These are phyloP conservation scores for Pouteria campechiana DNA, from an alignment of 179 eudicot species.

Conservation along the genomic window DNA sequence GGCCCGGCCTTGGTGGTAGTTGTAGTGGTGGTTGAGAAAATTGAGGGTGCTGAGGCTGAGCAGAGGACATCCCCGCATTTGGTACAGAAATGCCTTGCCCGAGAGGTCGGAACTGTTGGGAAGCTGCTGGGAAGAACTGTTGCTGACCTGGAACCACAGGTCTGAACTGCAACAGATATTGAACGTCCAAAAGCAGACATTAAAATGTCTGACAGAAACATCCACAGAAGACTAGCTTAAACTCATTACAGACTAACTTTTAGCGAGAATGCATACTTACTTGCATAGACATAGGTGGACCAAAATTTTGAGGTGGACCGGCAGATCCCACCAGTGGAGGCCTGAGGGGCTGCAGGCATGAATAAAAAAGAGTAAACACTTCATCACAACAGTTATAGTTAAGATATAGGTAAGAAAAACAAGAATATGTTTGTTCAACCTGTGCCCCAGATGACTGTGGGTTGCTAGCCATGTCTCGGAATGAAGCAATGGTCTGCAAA, in stretches of 20 bases:
- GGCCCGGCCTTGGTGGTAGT: constrained; percentile 54
- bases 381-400: background rate
- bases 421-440: constrained; percentile 5
- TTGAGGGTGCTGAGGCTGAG: constrained; percentile 49
- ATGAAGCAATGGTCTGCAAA: no score
- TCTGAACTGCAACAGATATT: constrained; percentile 47
- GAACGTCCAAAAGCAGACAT: background rate
- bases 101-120: constrained; percentile 52
- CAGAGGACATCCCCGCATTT: constrained; percentile 33
- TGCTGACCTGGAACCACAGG: constrained; percentile 54
- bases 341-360: constrained; percentile 23
- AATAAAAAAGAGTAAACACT: background rate
- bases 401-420: background rate
- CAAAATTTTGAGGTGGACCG: constrained; percentile 59
- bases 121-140: constrained; percentile 35
- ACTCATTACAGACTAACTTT: background rate
- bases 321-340: constrained; percentile 47
- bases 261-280: constrained; percentile 13
- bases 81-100: constrained; percentile 30
- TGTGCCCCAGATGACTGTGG: constrained; percentile 24
- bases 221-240: no score
- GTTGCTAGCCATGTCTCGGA: constrained; percentile 19
- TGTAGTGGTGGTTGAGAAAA: constrained; percentile 78
- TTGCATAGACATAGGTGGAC: constrained; percentile 60
- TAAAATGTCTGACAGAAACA: background rate